A percentile compares a stretch with the other conserved stretches of the same genome.
These are phyloP conservation scores for Lophium mytilinum DNA, from an alignment of 495 filamentous ascomycete species.

Conservation along the genomic window DNA sequence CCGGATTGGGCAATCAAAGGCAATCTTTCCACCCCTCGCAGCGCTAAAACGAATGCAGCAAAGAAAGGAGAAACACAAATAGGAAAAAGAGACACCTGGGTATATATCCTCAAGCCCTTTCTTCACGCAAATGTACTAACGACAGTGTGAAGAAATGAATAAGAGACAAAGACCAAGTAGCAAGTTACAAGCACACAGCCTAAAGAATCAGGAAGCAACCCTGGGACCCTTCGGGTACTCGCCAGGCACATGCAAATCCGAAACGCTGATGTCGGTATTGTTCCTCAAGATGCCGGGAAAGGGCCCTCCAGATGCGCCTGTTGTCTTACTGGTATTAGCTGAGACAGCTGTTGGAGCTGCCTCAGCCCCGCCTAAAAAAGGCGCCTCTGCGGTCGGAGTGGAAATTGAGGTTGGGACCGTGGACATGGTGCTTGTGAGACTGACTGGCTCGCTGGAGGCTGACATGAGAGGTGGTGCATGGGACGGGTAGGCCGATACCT, in stretches of 20 bases:
- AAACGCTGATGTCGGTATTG: conserved; percentile 32
- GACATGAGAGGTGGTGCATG: background rate
- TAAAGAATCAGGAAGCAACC: background rate
- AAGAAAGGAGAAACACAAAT: background rate
- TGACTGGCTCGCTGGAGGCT: conserved; percentile 6
- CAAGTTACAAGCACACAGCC: background rate
- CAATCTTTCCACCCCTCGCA: background rate
- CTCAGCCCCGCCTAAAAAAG: conserved; percentile 21
- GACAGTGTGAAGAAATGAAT: background rate
- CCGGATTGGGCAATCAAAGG: background rate
- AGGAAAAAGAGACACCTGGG: too few relatives aligned
- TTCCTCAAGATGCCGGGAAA: conserved; percentile 30
- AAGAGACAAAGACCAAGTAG: background rate
- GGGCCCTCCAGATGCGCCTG: conserved; percentile 13
- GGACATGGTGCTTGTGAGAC: conserved; percentile 14
- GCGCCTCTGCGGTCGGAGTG: background rate
- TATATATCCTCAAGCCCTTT: background rate
- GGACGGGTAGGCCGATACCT: background rate
- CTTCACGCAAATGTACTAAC: background rate
- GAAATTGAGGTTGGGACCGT: background rate
- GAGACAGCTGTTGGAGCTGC: conserved; percentile 12
- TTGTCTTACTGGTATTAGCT: background rate
- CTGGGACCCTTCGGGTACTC: conserved; percentile 22
- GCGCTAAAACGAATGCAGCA: conserved; percentile 2
- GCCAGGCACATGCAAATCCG: conserved; percentile 33